Percentiles rank a stretch among this genome's conserved stretches.
Conservation (phyloP, 108 stramenopile genomes). For the Chaetoceros muelleri region DNA sequence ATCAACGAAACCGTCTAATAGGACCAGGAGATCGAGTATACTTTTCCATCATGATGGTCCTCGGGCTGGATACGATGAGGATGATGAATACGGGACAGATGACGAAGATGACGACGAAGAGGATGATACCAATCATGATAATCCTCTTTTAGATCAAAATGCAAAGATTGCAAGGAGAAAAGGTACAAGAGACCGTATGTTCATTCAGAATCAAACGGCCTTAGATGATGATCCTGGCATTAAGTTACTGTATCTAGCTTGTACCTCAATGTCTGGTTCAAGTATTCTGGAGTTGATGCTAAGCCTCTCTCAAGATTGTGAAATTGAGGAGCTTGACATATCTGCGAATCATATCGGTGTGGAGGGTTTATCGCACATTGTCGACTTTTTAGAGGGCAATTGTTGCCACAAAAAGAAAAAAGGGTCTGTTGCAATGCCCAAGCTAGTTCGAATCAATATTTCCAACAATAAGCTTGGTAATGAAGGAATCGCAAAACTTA, state of each 20-base stretch:
- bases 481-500: slow-evolving; percentile 56
- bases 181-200: slow-evolving; percentile 22
- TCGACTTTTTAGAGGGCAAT: slow-evolving; percentile 58
- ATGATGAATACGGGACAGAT: slow-evolving; percentile 10
- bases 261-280: slow-evolving; percentile 54
- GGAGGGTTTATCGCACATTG: slow-evolving; percentile 38
- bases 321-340: slow-evolving; percentile 40
- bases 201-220: not conserved
- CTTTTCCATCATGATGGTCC: not conserved
- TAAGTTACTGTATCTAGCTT: slow-evolving; percentile 60
- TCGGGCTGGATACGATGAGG: slow-evolving; percentile 23
- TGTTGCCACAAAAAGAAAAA: slow-evolving; percentile 15
- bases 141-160: slow-evolving; percentile 1
- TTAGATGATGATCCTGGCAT: slow-evolving; percentile 28
- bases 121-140: too few species aligned
- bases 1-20: slow-evolving; percentile 9
- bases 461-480: slow-evolving; percentile 82
- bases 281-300: not conserved
- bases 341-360: slow-evolving; percentile 65
- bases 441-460: slow-evolving; percentile 61
- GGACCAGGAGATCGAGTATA: slow-evolving; percentile 5
- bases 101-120: slow-evolving; percentile 23
- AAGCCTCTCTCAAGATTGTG: not conserved
- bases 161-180: not conserved
- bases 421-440: slow-evolving; percentile 42